Conservation (phyloP, 345 rosid genomes). For the Balakata baccata region DNA sequence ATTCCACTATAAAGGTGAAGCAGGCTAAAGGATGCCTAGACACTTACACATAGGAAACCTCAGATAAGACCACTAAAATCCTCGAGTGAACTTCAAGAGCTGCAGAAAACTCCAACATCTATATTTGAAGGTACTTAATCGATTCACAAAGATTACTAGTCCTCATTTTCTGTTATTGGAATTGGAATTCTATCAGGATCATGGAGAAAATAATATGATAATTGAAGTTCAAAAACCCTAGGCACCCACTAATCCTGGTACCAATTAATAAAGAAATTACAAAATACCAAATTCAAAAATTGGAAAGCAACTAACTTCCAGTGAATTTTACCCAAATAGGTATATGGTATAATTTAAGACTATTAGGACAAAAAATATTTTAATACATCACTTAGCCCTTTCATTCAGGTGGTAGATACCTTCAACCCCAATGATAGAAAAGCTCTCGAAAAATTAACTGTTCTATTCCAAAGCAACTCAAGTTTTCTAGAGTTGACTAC, state of each 20-base stretch:
- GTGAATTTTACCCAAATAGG: neutral
- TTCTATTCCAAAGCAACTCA: neutral
- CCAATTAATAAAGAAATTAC: neutral
- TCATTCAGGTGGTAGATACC: neutral
- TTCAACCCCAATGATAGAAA: neutral
- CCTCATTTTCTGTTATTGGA: neutral
- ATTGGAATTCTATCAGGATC: neutral
- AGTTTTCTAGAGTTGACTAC: conserved; percentile 1
- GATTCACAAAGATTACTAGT: neutral
- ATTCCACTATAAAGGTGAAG: neutral
- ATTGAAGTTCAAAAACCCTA: neutral
- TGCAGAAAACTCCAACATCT: neutral
- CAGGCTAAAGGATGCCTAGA: neutral
- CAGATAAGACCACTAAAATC: too few relatives aligned
- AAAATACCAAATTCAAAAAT: neutral
- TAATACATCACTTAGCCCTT: neutral
- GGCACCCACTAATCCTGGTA: neutral
- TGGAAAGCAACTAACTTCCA: neutral
- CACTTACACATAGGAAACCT: neutral
- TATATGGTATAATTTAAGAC: neutral
- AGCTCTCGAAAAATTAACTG: neutral
- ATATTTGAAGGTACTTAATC: neutral
- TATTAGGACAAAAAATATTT: neutral
- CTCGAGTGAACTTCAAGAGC: too few relatives aligned
- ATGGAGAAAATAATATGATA: neutral